phyloP scores from a whole-genome alignment of 495 filamentous ascomycete species.

The Neurospora sp. region DNA sequence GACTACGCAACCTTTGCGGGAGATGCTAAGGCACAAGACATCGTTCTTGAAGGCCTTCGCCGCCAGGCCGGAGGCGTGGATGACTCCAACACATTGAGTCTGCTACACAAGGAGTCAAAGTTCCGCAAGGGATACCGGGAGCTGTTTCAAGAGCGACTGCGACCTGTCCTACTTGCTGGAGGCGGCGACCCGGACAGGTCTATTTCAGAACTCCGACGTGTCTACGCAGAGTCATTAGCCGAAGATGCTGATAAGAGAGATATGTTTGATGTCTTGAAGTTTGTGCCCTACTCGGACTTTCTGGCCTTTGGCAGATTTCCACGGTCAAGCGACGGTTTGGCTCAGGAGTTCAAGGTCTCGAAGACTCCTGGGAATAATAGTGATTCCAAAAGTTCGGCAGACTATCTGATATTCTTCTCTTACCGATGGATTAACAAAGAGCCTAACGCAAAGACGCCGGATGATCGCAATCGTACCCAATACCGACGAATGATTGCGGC shows the following conservation, averaged over 20 bases:
- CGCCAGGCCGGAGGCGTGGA: not conserved
- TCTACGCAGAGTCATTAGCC: constrained; percentile 11
- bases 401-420: constrained; percentile 19
- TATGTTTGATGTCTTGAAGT: not conserved
- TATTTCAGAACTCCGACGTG: constrained; percentile 6
- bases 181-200: not conserved
- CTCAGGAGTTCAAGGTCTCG: not conserved
- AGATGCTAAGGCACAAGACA: constrained; percentile 5
- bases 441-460: constrained; percentile 2
- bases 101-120: constrained; percentile 5
- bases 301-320: constrained; percentile 9
- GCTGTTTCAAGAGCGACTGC: constrained; percentile 22
- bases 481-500: constrained; percentile 15
- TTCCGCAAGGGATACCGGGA: constrained; percentile 22
- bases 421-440: constrained; percentile 17
- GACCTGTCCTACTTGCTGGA: constrained; percentile 10
- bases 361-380: not conserved
- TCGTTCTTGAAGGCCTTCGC: constrained; percentile 15
- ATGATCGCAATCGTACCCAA: constrained; percentile 13
- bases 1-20: constrained; percentile 21
- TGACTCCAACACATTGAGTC: not conserved
- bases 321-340: constrained; percentile 12
- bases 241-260: not conserved
- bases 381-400: not conserved
- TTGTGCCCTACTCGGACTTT: constrained; percentile 12